phyloP scores from a whole-genome alignment of 768 basidiomycete genomes.

The Hemileccinum rubropunctum region DNA sequence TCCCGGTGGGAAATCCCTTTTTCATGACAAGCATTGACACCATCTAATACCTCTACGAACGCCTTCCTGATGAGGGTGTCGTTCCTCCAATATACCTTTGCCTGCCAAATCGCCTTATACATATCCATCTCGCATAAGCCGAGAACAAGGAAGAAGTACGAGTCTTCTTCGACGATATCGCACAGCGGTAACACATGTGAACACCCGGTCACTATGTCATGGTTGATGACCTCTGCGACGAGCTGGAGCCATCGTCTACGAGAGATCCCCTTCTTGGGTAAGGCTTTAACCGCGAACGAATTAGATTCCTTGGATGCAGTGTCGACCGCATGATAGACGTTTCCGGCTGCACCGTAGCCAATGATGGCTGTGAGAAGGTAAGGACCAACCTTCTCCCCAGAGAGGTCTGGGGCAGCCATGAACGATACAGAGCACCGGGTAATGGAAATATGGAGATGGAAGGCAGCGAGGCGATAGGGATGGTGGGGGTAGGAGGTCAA shows the following conservation, averaged over 20 bases:
- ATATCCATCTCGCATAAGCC: constrained; percentile 63
- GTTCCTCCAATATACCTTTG: constrained; percentile 50
- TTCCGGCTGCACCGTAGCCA: constrained; percentile 73
- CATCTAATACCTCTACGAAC: constrained; percentile 76
- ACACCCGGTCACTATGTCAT: constrained; percentile 46
- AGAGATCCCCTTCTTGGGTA: constrained; percentile 51
- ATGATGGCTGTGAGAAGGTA: constrained; percentile 60
- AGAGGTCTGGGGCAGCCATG: constrained; percentile 33
- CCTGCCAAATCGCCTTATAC: constrained; percentile 52
- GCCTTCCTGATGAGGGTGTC: constrained; percentile 57
- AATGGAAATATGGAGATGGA: not conserved
- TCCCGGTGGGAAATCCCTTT: constrained; percentile 76
- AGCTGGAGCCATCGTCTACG: constrained; percentile 51
- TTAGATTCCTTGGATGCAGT: constrained; percentile 34
- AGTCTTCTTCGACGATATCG: constrained; percentile 55
- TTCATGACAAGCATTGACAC: constrained; percentile 67
- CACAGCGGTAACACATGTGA: constrained; percentile 67
- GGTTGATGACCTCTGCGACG: constrained; percentile 60
- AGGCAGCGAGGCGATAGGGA: not conserved
- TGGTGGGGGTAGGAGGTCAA: too few relatives aligned
- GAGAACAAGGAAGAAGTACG: constrained; percentile 63
- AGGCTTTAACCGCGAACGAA: constrained; percentile 71
- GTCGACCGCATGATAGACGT: constrained; percentile 71
- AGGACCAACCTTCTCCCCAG: constrained; percentile 52
- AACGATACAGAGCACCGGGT: not conserved